Conservation (phyloP, 768 basidiomycete genomes). For the Hericium coralloides region DNA sequence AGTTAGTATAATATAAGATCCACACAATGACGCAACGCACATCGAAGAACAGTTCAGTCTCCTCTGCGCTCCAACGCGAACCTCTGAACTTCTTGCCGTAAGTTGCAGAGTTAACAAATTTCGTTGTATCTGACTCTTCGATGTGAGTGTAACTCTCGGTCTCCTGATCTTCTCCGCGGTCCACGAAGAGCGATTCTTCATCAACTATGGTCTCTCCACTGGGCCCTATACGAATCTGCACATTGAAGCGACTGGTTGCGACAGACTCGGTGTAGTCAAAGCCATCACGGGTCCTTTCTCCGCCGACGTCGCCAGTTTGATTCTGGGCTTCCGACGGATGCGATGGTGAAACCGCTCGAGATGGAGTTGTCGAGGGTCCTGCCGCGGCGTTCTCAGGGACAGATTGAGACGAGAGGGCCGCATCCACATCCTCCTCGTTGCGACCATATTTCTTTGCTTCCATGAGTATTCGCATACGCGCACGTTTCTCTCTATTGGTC, state of each 20-base stretch:
- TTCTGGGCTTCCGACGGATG: neutral
- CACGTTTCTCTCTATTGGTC: constrained; percentile 57
- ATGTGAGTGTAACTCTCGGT: constrained; percentile 69
- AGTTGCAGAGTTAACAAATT: constrained; percentile 78
- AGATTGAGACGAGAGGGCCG: neutral
- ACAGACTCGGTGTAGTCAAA: constrained; percentile 66
- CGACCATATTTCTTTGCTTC: constrained; percentile 72
- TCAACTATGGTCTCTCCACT: constrained; percentile 85
- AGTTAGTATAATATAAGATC: neutral
- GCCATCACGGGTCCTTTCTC: constrained; percentile 32
- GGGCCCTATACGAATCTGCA: constrained; percentile 80
- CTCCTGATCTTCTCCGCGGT: constrained; percentile 59
- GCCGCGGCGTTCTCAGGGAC: neutral
- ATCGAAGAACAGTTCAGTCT: constrained; percentile 83
- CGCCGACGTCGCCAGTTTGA: constrained; percentile 4
- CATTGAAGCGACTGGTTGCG: constrained; percentile 64
- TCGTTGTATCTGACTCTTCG: constrained; percentile 73
- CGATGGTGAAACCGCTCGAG: neutral
- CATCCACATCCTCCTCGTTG: constrained; percentile 37
- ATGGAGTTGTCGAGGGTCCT: neutral
- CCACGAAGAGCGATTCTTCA: constrained; percentile 75
- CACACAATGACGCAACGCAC: constrained; percentile 34
- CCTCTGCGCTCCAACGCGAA: constrained; percentile 82
- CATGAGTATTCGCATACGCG: constrained; percentile 50
- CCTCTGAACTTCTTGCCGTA: constrained; percentile 77